Evolutionary conservation across 2,329 filamentous ascomycete genomes (phyloP), one percentile per base, ranked within the genome.

Genomic region (Colletotrichum lindemuthianum): DNA sequence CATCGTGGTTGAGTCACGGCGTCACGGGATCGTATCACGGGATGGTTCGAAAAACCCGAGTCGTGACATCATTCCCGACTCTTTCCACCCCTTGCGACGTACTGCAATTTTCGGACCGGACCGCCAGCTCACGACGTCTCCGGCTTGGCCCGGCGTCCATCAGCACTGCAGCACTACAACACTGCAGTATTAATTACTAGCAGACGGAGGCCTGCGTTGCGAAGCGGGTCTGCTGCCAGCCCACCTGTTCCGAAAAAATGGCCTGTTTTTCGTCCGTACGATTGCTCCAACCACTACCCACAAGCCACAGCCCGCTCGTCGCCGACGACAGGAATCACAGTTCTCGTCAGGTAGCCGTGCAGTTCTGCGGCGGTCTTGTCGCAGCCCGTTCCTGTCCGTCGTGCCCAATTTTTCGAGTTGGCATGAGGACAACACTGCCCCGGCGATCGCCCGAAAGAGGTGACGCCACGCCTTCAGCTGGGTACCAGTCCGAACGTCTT

Each of bases 381-480:
- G 47, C 15, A 16, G 34, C n/a, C 13, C 34, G 15, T 32, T 36
- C 41, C 16, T 44, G 36, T 16, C 34, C 13, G 51, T 33, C 15
- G 47, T 44, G 48, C 15, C 56, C 36, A 33, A 51, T 37, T 34
- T 11, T 24, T 9, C 13, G 34, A 16, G 44, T 50, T 36, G 24
- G 55, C 51, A 44, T 12, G 51, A 51, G 49, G 50, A 47, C 56
- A 24, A 24, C 24, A 52, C 48, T 48, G 56, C 56, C 56, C 45
- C 40, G 33, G 37, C 45, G 56, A 32, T 40, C 15, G 47, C 39
- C 33, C 16, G 36, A 34, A 15, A 50, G 45, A 33, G 12, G 36
- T 58, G 47, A 59, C 56, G 48, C 56, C 56, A 59, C 56, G 56
- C 15, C 39, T 59, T 45, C 47, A 51, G 39, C 56, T 52, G 47